Evolutionary conservation across 768 basidiomycete genomes (phyloP).

Genomic region (Tricholoma hemisulphureum): DNA sequence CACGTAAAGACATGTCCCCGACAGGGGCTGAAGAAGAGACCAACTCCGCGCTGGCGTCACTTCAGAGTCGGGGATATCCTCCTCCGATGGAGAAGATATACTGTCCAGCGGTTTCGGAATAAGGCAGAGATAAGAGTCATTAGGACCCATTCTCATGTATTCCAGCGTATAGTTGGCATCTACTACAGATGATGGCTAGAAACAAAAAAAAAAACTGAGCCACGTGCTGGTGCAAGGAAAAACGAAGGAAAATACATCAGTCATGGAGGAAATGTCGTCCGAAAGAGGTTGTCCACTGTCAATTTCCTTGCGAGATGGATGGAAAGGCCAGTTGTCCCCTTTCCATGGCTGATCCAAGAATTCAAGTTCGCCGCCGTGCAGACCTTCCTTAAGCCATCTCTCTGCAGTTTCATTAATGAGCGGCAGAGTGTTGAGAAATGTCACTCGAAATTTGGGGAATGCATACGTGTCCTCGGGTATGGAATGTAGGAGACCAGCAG

Average conservation of each 20-base stretch:
- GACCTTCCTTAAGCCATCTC: constrained; percentile 70
- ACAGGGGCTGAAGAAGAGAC: constrained; percentile 77
- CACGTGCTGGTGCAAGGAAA: constrained; percentile 15
- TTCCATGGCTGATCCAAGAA: constrained; percentile 70
- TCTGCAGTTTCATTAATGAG: constrained; percentile 70
- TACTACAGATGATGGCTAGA: constrained; percentile 21
- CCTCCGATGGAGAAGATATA: constrained; percentile 39
- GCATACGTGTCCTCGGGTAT: constrained; percentile 79
- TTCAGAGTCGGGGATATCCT: constrained; percentile 54
- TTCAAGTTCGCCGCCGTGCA: constrained; percentile 72
- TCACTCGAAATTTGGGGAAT: constrained; percentile 78
- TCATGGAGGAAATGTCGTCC: constrained; percentile 27
- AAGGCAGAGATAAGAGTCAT: constrained; percentile 72
- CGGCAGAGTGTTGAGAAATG: constrained; percentile 78
- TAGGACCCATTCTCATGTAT: constrained; percentile 70
- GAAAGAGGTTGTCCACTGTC: constrained; percentile 42
- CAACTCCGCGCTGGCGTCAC: constrained; percentile 73
- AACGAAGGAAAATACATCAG: constrained; percentile 37
- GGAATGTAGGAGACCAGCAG: constrained; percentile 56
- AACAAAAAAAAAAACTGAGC: not conserved
- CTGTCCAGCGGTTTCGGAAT: constrained; percentile 65
- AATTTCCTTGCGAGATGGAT: constrained; percentile 54
- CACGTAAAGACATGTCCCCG: constrained; percentile 84
- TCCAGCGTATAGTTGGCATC: constrained; percentile 55
- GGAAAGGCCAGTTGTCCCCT: constrained; percentile 37